These are phyloP conservation scores for Begonia fuchsioides DNA, from an alignment of 306 rosid species.

Conservation along the genomic window DNA sequence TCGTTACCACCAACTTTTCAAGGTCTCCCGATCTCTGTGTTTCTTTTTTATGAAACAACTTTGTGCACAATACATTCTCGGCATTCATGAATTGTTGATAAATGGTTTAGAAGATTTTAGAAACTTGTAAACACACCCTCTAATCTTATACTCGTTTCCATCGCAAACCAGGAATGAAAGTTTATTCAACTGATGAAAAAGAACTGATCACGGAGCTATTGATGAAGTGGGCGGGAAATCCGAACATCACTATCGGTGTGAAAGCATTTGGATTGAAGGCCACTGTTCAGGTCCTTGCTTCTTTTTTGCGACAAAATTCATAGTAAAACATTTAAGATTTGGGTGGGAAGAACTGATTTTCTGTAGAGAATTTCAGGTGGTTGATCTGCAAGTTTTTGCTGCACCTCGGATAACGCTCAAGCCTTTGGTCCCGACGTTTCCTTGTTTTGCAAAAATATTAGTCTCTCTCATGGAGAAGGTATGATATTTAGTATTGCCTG, in stretches of 20 bases:
- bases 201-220: slow-evolving; percentile 89
- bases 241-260: slow-evolving; percentile 48
- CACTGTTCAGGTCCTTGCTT: slow-evolving; percentile 45
- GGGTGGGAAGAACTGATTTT: slow-evolving; percentile 10
- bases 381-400: slow-evolving; percentile 72
- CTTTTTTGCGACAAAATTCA: no score
- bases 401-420: slow-evolving; percentile 75
- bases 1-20: slow-evolving; percentile 84
- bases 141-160: slow-evolving; percentile 5
- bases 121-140: no score
- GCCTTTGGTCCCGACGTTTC: slow-evolving; percentile 96
- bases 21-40: slow-evolving; percentile 19
- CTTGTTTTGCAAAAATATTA: slow-evolving; percentile 72
- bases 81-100: neutral
- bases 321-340: slow-evolving; percentile 9
- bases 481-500: neutral
- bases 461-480: slow-evolving; percentile 97
- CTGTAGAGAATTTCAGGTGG: slow-evolving; percentile 34
- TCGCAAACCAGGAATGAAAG: slow-evolving; percentile 63
- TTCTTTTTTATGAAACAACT: neutral
- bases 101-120: no score
- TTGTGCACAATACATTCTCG: neutral
- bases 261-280: slow-evolving; percentile 92
- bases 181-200: slow-evolving; percentile 75
- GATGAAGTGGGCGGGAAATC: slow-evolving; percentile 89